A percentile compares a stretch with the other conserved stretches of the same genome.
phyloP scores from a whole-genome alignment of 805 yeast genomes.

The Priceomyces melissophilus region DNA sequence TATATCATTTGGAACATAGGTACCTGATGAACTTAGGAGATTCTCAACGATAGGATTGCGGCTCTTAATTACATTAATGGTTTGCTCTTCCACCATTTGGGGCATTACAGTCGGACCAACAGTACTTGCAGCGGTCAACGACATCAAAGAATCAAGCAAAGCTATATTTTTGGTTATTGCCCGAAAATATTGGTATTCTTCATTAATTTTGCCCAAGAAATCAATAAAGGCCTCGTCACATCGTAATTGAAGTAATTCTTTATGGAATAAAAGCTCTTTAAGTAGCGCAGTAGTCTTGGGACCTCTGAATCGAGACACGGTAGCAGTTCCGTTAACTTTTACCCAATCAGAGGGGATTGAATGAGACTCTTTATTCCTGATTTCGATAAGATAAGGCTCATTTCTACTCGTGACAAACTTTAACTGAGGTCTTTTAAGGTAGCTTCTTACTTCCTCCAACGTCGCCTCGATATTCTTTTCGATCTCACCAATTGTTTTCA shows the following conservation, averaged over 20 bases:
- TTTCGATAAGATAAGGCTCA: conserved; percentile 74
- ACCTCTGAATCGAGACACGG: conserved; percentile 70
- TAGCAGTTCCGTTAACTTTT: conserved; percentile 64
- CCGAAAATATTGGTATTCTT: conserved; percentile 31
- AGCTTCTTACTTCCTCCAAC: conserved; percentile 40
- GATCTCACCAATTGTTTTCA: conserved; percentile 37
- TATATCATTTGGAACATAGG: conserved; percentile 67
- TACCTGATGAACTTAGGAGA: conserved; percentile 22
- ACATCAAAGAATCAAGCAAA: conserved; percentile 60
- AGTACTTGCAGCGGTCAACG: conserved; percentile 60
- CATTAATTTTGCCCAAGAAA: conserved; percentile 36
- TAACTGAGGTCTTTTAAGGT: conserved; percentile 55
- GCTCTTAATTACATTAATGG: conserved; percentile 51
- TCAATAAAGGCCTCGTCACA: conserved; percentile 46
- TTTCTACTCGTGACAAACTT: conserved; percentile 55
- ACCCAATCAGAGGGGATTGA: conserved; percentile 73
- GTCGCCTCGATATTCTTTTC: conserved; percentile 51
- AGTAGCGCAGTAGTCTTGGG: conserved; percentile 53
- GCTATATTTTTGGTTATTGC: conserved; percentile 48
- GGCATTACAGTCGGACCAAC: conserved; percentile 46
- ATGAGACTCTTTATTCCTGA: conserved; percentile 53
- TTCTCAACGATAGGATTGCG: conserved; percentile 68
- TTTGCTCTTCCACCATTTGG: conserved; percentile 37
- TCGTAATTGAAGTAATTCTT: conserved; percentile 47
- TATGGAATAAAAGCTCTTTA: conserved; percentile 55